Percentiles rank a stretch among this genome's conserved stretches.
These are phyloP conservation scores for Polygonum aviculare DNA, from an alignment of 148 eudicot genomes.

Conservation along the genomic window DNA sequence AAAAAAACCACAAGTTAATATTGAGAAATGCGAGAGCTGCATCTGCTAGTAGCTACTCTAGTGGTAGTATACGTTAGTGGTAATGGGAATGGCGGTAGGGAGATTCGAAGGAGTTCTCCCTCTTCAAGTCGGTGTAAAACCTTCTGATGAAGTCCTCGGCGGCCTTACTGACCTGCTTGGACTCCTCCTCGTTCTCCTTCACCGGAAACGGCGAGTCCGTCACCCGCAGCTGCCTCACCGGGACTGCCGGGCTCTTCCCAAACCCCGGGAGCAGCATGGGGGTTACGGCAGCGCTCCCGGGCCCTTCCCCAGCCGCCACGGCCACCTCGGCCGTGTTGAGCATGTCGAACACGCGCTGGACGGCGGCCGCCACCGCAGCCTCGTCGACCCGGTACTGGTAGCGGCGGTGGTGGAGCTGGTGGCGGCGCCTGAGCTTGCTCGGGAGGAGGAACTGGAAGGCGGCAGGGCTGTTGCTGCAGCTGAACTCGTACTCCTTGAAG, in stretches of 20 bases:
- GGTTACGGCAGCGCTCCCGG: slow-evolving; percentile 14
- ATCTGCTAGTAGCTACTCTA: no score
- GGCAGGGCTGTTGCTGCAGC: slow-evolving; percentile 57
- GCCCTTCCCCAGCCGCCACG: not conserved
- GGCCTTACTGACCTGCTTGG: slow-evolving; percentile 36
- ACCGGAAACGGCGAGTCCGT: slow-evolving; percentile 71
- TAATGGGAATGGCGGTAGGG: not conserved
- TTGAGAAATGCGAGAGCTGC: not conserved
- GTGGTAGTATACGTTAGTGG: no score
- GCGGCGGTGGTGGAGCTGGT: slow-evolving; percentile 1
- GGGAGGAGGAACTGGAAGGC: slow-evolving; percentile 19
- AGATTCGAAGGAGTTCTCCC: slow-evolving; percentile 25
- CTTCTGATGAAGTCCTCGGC: slow-evolving; percentile 70
- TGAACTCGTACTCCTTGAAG: slow-evolving; percentile 57
- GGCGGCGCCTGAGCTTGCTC: slow-evolving; percentile 14
- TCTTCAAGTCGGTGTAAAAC: slow-evolving; percentile 52
- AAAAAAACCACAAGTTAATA: not conserved
- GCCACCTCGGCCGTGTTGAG: slow-evolving; percentile 17
- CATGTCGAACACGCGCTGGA: slow-evolving; percentile 36
- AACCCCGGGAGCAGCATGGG: slow-evolving; percentile 36
- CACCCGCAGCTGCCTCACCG: slow-evolving; percentile 48
- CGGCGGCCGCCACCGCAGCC: slow-evolving; percentile 17
- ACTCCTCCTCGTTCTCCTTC: slow-evolving; percentile 31
- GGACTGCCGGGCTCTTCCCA: slow-evolving; percentile 23
- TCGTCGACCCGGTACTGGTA: slow-evolving; percentile 19